phyloP scores from a whole-genome alignment of 495 filamentous ascomycete species.

The Tuber umbilicatum region DNA sequence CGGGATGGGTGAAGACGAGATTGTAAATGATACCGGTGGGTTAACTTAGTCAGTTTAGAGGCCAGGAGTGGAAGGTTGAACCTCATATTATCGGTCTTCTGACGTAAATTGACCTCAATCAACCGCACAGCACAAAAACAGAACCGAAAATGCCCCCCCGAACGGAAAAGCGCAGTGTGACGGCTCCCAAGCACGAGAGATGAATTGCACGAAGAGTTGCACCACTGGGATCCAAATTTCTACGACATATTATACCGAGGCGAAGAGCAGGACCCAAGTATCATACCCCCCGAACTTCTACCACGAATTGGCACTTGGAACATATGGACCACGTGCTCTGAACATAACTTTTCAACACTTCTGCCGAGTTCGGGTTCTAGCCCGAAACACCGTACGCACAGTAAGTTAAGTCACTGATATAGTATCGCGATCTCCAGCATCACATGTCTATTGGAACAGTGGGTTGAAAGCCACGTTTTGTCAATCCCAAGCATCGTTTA shows the following conservation, averaged over 20 bases:
- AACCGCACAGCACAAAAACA: not conserved
- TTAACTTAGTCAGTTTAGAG: too few relatives aligned
- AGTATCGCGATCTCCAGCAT: not conserved
- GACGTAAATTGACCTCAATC: not conserved
- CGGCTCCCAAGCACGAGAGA: not conserved
- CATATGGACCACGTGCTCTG: not conserved
- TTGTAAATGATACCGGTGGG: too few relatives aligned
- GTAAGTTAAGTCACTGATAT: too few relatives aligned
- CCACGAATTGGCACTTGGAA: not conserved
- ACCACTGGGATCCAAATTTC: not conserved
- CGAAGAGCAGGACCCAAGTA: not conserved
- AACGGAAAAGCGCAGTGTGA: not conserved
- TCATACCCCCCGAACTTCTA: not conserved
- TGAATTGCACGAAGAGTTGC: not conserved
- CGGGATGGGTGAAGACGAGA: too few relatives aligned
- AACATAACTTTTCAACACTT: too few relatives aligned
- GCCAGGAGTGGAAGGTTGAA: not conserved
- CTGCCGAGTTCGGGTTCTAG: too few relatives aligned
- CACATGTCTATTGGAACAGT: not conserved
- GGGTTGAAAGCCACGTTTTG: too few relatives aligned
- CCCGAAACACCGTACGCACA: too few relatives aligned
- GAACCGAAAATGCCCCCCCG: too few relatives aligned
- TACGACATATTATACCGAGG: not conserved
- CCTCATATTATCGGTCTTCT: not conserved
- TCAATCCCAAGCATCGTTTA: not conserved